A percentile compares a stretch with the other conserved stretches of the same genome.
Evolutionary conservation across 2,329 filamentous ascomycete genomes (phyloP).

Genomic region (Alternaria viburni): DNA sequence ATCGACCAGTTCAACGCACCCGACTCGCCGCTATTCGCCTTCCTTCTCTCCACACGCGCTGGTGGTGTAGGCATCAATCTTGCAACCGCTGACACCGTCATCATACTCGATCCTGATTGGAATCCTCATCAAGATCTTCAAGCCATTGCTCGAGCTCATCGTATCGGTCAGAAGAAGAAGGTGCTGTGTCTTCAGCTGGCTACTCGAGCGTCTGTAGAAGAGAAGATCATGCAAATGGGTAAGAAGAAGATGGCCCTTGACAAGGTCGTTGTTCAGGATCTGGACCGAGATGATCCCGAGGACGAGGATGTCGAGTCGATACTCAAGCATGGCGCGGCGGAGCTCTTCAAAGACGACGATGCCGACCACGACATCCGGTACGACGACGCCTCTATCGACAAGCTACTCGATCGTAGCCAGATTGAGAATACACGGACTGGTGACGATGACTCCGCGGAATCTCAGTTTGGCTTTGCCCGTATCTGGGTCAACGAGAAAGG

Average conservation of each 20-base stretch:
- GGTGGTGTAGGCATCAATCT: conserved; percentile 98
- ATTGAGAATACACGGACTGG: conserved; percentile 73
- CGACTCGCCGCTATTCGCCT: conserved; percentile 82
- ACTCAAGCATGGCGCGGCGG: conserved; percentile 83
- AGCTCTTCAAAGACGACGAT: conserved; percentile 80
- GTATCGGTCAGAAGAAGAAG: conserved; percentile 95
- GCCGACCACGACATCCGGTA: conserved; percentile 78
- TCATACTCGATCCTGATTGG: conserved; percentile 96
- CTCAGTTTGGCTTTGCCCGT: conserved; percentile 85
- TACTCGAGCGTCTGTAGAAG: conserved; percentile 86
- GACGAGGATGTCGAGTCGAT: conserved; percentile 85
- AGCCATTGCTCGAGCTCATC: conserved; percentile 89
- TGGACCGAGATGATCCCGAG: conserved; percentile 82
- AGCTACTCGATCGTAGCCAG: conserved; percentile 84
- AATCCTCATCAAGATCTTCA: conserved; percentile 99
- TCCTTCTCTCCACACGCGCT: conserved; percentile 90
- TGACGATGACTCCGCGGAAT: conserved; percentile 71
- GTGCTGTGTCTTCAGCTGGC: conserved; percentile 95
- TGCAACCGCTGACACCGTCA: conserved; percentile 95
- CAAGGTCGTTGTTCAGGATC: conserved; percentile 89
- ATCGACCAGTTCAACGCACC: conserved; percentile 94
- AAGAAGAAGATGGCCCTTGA: conserved; percentile 96
- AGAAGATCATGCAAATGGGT: conserved; percentile 95
- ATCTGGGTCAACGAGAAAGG: conserved; percentile 89
- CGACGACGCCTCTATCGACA: conserved; percentile 82